phyloP scores from a whole-genome alignment of 257 asterid species.

The Paraleonurus japonicus region DNA sequence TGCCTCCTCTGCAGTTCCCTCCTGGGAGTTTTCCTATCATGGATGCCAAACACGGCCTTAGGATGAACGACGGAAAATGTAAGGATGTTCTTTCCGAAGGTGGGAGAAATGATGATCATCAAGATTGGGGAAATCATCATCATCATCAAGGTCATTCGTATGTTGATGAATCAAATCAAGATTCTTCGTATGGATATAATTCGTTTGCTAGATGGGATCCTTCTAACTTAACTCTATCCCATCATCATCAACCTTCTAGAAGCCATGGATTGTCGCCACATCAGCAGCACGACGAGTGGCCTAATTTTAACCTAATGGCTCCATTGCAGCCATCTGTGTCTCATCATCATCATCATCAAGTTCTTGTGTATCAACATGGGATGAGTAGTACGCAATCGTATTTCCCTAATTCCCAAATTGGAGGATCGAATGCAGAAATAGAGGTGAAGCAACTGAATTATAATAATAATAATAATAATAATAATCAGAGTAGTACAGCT shows the following conservation, averaged over 20 bases:
- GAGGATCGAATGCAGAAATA: too few species aligned
- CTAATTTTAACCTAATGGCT: conserved; percentile 41
- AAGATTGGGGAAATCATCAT: conserved; percentile 1
- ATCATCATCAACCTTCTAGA: conserved; percentile 37
- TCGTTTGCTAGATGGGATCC: conserved; percentile 69
- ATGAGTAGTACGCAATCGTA: conserved; percentile 38
- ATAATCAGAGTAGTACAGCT: neutral
- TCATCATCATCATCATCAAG: conserved; percentile 40
- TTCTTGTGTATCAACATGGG: conserved; percentile 47
- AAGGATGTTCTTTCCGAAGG: too few species aligned
- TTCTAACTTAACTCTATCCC: conserved; percentile 52
- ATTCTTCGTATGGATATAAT: conserved; percentile 20
- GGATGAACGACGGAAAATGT: conserved; percentile 10
- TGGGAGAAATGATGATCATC: too few species aligned
- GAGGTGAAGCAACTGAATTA: conserved; percentile 39
- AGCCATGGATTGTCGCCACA: conserved; percentile 35
- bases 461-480: neutral
- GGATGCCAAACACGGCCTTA: neutral
- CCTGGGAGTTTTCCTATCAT: conserved; percentile 41
- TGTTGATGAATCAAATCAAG: conserved; percentile 29
- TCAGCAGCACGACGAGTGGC: conserved; percentile 33
- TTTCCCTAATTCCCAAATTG: conserved; percentile 40
- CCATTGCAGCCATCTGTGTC: conserved; percentile 30
- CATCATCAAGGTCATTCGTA: conserved; percentile 17
- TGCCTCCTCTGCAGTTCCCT: conserved; percentile 74